Base-by-base conservation (phyloP, 1,284 basidiomycete genomes). In the Ganoderma resinaceum region DNA sequence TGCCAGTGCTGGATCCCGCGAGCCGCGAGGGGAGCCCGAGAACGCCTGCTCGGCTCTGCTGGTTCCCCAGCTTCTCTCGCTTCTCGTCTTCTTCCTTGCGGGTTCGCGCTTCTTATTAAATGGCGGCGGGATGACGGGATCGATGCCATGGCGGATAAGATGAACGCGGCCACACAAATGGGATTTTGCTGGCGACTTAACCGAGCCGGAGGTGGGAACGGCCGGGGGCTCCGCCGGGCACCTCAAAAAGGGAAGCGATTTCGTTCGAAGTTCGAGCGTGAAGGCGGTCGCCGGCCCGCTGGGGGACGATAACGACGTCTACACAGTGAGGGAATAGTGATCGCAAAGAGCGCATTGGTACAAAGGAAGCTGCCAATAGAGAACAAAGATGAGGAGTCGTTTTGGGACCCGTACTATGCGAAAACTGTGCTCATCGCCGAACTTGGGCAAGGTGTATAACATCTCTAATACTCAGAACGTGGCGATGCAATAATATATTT, bases 1-100 rank as follows among this genome's bases (percentile, higher is more conserved):
- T 31, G 29, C 7, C 43, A n/a, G 52, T 38, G 37, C 37, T 38
- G 37, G 37, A 38, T 11, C 37, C 11, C 37, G 52, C 16, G 42
- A 20, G 42, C 46, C 46, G 52, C 29, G 46, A 49, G 46, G 29
- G 52, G 52, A 31, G 52, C 52, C 52, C 52, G 52, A 55, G 52
- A 33, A 55, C 52, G 52, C 52, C 52, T 55, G 52, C 52, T 55
- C 52, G 52, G 52, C 33, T 55, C 52, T 55, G 14, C 52, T 55
- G 14, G 52, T 18, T 55, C 8, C 52, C 18, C 23, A 14, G 29
- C 52, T 55, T 55, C 52, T 55, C 26, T 31, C 18, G 52, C 52
- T 55, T 55, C 52, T 55, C 31, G 14, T 29, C 29, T 55, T 55
- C 52, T 55, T 55, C 2, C 26, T 55, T 29, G 18, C 23, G 26